Base-by-base conservation (phyloP, 2,329 filamentous ascomycete genomes). In the Raffaelea ambrosiae region DNA sequence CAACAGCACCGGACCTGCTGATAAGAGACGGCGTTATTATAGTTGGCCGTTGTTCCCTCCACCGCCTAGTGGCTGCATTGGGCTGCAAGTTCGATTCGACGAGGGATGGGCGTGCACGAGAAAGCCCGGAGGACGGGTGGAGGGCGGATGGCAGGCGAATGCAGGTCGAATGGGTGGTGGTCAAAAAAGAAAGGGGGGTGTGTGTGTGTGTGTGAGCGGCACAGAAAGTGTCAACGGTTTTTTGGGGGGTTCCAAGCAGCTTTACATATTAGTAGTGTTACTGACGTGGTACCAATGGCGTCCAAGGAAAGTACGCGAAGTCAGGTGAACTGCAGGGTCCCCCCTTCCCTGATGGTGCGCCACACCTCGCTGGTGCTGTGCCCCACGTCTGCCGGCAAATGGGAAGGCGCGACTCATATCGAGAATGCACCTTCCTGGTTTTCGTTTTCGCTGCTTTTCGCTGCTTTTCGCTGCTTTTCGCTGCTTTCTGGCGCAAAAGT, bases 241-340 rank as follows among this genome's bases (percentile, higher is more conserved):
- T 35, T 45, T 44, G 18, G 22, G n/a, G 19, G 21, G 35, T 35
- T 49, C n/a, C n/a, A n/a, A n/a, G n/a, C n/a, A n/a, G n/a, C n/a
- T n/a, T n/a, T n/a, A n/a, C n/a, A n/a, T n/a, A n/a, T n/a, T n/a
- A n/a, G n/a, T n/a, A n/a, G n/a, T n/a, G 16, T 33, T 9, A 8
- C 35, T 19, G 13, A 38, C 48, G 49, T 48, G 44, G 48, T 52
- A 29, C 43, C 26, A 47, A 46, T 50, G 22, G 47, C 43, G 48
- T 42, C n/a, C 23, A 35, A 44, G 40, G 47, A 48, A 51, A 45
- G 44, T 46, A 50, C 51, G 40, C 52, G 50, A 53, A 57, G 49
- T 54, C 55, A 57, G 53, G 55, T 57, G 53, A 55, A 43, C 47
- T 54, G 51, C 51, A 53, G 47, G 50, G 46, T 38, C 41, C 14